Evolutionary conservation across 2,329 filamentous ascomycete species (phyloP).

Genomic region (Cercospora beticola): DNA sequence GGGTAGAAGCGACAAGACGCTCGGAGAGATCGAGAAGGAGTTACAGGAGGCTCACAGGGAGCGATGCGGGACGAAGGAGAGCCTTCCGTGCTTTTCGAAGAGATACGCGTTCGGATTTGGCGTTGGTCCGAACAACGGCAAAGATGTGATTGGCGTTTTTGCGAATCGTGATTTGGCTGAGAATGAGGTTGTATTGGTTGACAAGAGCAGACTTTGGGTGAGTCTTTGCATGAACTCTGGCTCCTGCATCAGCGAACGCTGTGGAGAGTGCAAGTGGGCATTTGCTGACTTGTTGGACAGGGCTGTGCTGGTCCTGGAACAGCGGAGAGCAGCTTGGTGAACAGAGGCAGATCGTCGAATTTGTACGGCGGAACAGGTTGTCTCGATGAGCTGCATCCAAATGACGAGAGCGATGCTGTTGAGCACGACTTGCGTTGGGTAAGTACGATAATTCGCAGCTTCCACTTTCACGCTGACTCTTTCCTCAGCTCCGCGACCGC

Average conservation of each 20-base stretch:
- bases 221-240: slow-evolving; percentile 10
- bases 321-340: not conserved
- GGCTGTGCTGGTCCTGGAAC: slow-evolving; percentile 24
- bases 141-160: slow-evolving; percentile 33
- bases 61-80: not conserved
- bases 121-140: slow-evolving; percentile 13
- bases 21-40: slow-evolving; percentile 21
- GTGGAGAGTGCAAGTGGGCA: not conserved
- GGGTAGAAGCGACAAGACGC: slow-evolving; percentile 13
- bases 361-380: slow-evolving; percentile 26
- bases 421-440: slow-evolving; percentile 30
- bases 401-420: slow-evolving; percentile 21
- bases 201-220: slow-evolving; percentile 31
- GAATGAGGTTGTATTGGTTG: slow-evolving; percentile 25
- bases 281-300: slow-evolving; percentile 4
- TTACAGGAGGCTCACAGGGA: slow-evolving; percentile 9
- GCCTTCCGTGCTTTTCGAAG: slow-evolving; percentile 17
- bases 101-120: slow-evolving; percentile 29
- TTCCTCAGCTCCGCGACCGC: slow-evolving; percentile 16
- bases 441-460: slow-evolving; percentile 16
- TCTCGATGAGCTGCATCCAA: slow-evolving; percentile 27
- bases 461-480: not conserved
- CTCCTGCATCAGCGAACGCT: not conserved
- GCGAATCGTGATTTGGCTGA: slow-evolving; percentile 25
- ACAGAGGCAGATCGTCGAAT: slow-evolving; percentile 13